phyloP scores from a whole-genome alignment of 2,329 filamentous ascomycete genomes.

The Alternaria dauci region DNA sequence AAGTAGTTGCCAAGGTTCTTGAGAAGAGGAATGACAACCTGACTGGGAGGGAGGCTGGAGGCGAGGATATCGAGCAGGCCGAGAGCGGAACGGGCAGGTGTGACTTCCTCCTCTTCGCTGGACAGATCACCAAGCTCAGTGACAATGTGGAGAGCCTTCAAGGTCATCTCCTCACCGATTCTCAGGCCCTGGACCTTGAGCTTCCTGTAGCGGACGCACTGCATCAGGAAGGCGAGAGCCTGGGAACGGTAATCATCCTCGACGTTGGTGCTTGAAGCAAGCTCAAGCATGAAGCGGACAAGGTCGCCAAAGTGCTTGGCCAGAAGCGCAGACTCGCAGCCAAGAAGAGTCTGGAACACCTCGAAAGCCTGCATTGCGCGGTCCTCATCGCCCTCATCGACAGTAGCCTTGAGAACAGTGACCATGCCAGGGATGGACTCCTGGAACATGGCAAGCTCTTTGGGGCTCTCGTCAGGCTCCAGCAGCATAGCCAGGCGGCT shows the following conservation, averaged over 20 bases:
- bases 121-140: slow-evolving; percentile 82
- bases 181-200: slow-evolving; percentile 93
- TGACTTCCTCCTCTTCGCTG: slow-evolving; percentile 81
- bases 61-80: slow-evolving; percentile 89
- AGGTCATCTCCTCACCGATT: slow-evolving; percentile 85
- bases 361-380: slow-evolving; percentile 91
- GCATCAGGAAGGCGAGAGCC: slow-evolving; percentile 91
- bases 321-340: slow-evolving; percentile 85
- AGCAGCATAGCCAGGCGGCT: slow-evolving; percentile 87
- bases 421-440: slow-evolving; percentile 87
- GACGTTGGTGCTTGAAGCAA: slow-evolving; percentile 77
- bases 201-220: slow-evolving; percentile 89
- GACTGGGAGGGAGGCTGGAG: slow-evolving; percentile 86
- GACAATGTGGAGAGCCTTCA: slow-evolving; percentile 86
- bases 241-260: slow-evolving; percentile 89
- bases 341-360: slow-evolving; percentile 94
- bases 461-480: slow-evolving; percentile 83
- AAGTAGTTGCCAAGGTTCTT: slow-evolving; percentile 86
- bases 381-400: slow-evolving; percentile 83
- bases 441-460: slow-evolving; percentile 78
- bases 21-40: slow-evolving; percentile 91
- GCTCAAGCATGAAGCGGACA: slow-evolving; percentile 90
- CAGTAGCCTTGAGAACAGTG: slow-evolving; percentile 82
- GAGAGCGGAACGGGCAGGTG: slow-evolving; percentile 83
- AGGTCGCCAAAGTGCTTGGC: slow-evolving; percentile 88